Percentiles rank a stretch among this genome's conserved stretches.
Conservation (phyloP, 2,329 filamentous ascomycete genomes). For the Dactylellina leptospora region DNA sequence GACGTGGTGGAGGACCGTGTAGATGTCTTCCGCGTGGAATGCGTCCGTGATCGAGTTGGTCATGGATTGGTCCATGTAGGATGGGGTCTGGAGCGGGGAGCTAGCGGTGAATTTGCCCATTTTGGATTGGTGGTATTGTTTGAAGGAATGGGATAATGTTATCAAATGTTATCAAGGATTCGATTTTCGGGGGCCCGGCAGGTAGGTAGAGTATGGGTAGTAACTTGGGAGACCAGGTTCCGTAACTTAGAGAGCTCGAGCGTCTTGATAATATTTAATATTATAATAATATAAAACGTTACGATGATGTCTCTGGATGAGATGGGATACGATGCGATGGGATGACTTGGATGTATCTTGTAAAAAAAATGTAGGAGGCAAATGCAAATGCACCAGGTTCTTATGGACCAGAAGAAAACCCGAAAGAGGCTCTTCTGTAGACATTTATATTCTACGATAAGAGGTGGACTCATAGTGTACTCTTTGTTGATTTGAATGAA, state of each 20-base stretch:
- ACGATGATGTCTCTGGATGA: neutral
- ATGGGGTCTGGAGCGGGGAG: neutral
- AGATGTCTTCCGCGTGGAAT: constrained; percentile 44
- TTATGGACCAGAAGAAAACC: neutral
- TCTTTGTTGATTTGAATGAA: neutral
- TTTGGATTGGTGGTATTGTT: neutral
- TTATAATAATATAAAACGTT: too few relatives aligned
- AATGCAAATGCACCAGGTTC: neutral
- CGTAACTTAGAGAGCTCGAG: too few relatives aligned
- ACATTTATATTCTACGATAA: neutral
- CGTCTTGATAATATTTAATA: too few relatives aligned
- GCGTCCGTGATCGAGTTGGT: too few relatives aligned
- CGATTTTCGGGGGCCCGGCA: neutral
- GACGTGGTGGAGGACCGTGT: constrained; percentile 30
- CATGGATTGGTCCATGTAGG: neutral
- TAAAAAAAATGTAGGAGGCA: constrained; percentile 20
- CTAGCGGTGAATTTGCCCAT: neutral
- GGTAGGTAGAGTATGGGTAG: too few relatives aligned
- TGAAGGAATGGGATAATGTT: neutral
- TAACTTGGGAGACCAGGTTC: too few relatives aligned
- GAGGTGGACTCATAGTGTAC: too few relatives aligned
- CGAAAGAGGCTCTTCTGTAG: neutral
- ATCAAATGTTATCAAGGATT: constrained; percentile 10
- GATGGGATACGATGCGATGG: too few relatives aligned
- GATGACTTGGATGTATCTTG: neutral